Evolutionary conservation across 1,139 yeast genomes (phyloP).

Genomic region (Pichia sp.): DNA sequence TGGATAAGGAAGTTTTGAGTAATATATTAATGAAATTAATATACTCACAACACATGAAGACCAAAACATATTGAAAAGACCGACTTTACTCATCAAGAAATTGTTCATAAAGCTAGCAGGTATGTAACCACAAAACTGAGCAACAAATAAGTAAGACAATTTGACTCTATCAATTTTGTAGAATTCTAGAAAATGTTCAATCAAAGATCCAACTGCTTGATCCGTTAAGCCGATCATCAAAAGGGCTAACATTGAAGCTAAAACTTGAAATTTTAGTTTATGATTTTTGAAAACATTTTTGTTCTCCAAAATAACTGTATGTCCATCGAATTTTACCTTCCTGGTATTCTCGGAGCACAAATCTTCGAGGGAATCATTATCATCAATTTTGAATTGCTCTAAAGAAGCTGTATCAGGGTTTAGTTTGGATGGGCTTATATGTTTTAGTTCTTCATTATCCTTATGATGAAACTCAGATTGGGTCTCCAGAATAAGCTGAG

Average conservation of each 20-base stretch:
- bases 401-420: neutral
- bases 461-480: neutral
- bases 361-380: neutral
- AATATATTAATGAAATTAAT: constrained; percentile 17
- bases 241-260: constrained; percentile 34
- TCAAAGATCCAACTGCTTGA: constrained; percentile 49
- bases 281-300: constrained; percentile 27
- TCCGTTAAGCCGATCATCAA: constrained; percentile 47
- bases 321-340: constrained; percentile 15
- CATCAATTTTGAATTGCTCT: constrained; percentile 4
- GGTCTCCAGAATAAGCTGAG: neutral
- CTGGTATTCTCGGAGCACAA: neutral
- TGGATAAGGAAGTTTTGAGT: constrained; percentile 33
- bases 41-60: constrained; percentile 16
- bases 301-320: constrained; percentile 30
- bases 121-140: constrained; percentile 32
- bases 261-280: constrained; percentile 38
- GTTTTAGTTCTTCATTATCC: neutral
- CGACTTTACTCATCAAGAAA: constrained; percentile 22
- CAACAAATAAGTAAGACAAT: constrained; percentile 29
- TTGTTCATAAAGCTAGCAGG: constrained; percentile 29
- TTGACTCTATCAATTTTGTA: constrained; percentile 39
- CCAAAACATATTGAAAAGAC: constrained; percentile 25
- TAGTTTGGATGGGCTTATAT: neutral
- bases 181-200: constrained; percentile 41